Evolutionary conservation across 129 eudicot genomes (phyloP).

Genomic region (Dittrichia graveolens): DNA sequence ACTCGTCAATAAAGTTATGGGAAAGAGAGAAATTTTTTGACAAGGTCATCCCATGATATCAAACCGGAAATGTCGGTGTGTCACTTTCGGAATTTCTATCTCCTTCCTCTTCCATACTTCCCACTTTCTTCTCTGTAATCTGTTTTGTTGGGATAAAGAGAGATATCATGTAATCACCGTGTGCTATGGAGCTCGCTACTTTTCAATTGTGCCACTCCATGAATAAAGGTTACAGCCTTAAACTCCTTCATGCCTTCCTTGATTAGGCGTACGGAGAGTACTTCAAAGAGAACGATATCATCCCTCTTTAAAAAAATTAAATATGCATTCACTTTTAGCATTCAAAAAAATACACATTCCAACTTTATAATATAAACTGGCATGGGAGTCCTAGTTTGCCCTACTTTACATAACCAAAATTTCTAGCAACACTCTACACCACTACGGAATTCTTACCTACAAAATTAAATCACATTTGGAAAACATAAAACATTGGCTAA

Average conservation of each 20-base stretch:
- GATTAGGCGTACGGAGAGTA: background rate
- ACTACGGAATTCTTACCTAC: background rate
- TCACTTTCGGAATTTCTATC: background rate
- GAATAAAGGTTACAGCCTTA: slow-evolving; percentile 8
- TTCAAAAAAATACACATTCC: too few species aligned
- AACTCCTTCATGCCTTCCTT: background rate
- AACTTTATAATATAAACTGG: background rate
- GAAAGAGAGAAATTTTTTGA: slow-evolving; percentile 9
- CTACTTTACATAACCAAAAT: background rate
- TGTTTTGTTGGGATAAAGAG: background rate
- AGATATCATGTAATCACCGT: background rate
- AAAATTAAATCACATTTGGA: slow-evolving; percentile 3
- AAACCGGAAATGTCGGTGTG: background rate
- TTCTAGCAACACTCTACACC: slow-evolving; percentile 10
- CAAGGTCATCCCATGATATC: slow-evolving; percentile 17
- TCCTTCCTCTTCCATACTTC: slow-evolving; percentile 10
- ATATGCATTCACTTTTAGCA: background rate
- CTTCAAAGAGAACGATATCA: background rate
- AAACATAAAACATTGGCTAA: slow-evolving; percentile 11
- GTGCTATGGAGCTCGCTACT: background rate
- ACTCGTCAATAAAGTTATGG: background rate
- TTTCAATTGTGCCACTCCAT: slow-evolving; percentile 4
- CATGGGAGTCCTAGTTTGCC: slow-evolving; percentile 11
- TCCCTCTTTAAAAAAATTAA: slow-evolving; percentile 18
- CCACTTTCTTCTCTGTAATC: slow-evolving; percentile 15